A percentile compares a stretch with the other conserved stretches of the same genome.
Evolutionary conservation across 1,284 basidiomycete species (phyloP).

Genomic region (Apiotrichum porosum): DNA sequence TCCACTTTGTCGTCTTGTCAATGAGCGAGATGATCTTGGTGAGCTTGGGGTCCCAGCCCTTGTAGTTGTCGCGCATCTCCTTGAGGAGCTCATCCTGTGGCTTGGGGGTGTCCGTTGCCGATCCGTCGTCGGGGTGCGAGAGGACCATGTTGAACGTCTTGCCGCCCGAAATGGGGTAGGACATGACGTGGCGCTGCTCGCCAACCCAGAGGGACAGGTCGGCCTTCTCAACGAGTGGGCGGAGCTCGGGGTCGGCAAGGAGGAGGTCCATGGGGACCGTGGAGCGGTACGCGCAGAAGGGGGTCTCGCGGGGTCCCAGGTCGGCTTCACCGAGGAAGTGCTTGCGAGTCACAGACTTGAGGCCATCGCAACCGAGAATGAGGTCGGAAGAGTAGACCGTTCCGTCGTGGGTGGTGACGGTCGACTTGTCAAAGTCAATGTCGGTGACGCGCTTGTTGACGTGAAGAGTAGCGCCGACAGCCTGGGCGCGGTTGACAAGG

Average conservation of each 20-base stretch:
- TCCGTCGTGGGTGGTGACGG: slow-evolving; percentile 44
- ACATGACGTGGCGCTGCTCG: slow-evolving; percentile 13
- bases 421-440: slow-evolving; percentile 49
- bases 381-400: slow-evolving; percentile 50
- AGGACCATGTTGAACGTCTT: slow-evolving; percentile 19
- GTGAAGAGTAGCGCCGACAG: slow-evolving; percentile 52
- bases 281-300: slow-evolving; percentile 13
- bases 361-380: slow-evolving; percentile 57
- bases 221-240: slow-evolving; percentile 4
- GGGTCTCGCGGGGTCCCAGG: slow-evolving; percentile 6
- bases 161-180: slow-evolving; percentile 14
- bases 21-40: slow-evolving; percentile 14
- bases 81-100: slow-evolving; percentile 1
- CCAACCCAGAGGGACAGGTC: slow-evolving; percentile 16
- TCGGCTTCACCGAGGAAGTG: slow-evolving; percentile 7
- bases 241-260: slow-evolving; percentile 9
- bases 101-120: not conserved
- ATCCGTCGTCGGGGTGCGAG: slow-evolving; percentile 5
- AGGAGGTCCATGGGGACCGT: slow-evolving; percentile 11
- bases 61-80: slow-evolving; percentile 14
- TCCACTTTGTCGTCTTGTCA: slow-evolving; percentile 12
- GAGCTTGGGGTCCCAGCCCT: slow-evolving; percentile 15
- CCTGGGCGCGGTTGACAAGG: slow-evolving; percentile 53
- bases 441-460: slow-evolving; percentile 51
- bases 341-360: slow-evolving; percentile 43